Conservation (phyloP, 1,139 yeast species). For the Diutina mesorugosa region DNA sequence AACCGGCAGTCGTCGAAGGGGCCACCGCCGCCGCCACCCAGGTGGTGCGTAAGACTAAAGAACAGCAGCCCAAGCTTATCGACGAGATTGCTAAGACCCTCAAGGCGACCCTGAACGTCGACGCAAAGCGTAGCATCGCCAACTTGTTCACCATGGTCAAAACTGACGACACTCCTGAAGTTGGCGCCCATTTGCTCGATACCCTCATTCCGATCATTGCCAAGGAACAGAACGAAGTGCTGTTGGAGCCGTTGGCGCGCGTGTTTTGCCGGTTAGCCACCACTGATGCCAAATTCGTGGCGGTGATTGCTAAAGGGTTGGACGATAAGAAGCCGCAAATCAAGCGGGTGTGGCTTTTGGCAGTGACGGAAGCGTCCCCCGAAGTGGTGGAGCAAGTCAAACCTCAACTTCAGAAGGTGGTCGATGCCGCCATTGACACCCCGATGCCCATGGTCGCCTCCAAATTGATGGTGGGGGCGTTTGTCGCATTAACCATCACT, state of each 20-base stretch:
- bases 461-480: slow-evolving; percentile 37
- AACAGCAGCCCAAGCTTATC: slow-evolving; percentile 14
- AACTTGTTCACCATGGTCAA: neutral
- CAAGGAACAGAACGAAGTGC: slow-evolving; percentile 68
- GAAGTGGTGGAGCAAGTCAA: slow-evolving; percentile 11
- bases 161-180: neutral
- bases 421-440: slow-evolving; percentile 29
- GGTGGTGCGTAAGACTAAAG: slow-evolving; percentile 10
- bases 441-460: slow-evolving; percentile 38
- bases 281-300: slow-evolving; percentile 5
- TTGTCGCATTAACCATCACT: slow-evolving; percentile 21
- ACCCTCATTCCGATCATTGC: slow-evolving; percentile 37
- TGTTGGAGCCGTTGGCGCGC: slow-evolving; percentile 37
- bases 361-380: neutral
- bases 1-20: slow-evolving; percentile 45
- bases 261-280: slow-evolving; percentile 6
- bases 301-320: slow-evolving; percentile 43
- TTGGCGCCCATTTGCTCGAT: slow-evolving; percentile 12
- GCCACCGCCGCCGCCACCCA: slow-evolving; percentile 30
- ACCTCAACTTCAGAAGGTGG: slow-evolving; percentile 20
- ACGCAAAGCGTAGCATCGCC: slow-evolving; percentile 38
- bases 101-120: slow-evolving; percentile 54
- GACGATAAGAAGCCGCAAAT: slow-evolving; percentile 50
- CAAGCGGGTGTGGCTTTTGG: slow-evolving; percentile 51
- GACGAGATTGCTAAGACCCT: slow-evolving; percentile 45